phyloP scores from a whole-genome alignment of 2,329 filamentous ascomycete genomes.

The Drechslerella coelobrocha region DNA sequence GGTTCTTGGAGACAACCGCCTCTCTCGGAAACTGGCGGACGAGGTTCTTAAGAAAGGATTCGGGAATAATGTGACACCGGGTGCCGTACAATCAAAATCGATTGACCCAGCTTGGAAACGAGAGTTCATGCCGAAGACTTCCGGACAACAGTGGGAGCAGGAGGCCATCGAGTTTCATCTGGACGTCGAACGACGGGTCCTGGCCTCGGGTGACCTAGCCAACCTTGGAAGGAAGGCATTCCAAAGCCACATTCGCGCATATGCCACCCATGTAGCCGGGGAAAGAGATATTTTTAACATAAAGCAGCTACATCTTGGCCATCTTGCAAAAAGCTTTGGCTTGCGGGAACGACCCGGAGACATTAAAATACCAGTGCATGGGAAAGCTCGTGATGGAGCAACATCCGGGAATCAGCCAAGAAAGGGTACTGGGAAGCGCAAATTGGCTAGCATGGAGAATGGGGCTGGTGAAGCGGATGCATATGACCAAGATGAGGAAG shows the following conservation, averaged over 20 bases:
- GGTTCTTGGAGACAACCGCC: slow-evolving; percentile 71
- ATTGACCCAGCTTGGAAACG: slow-evolving; percentile 55
- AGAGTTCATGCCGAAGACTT: slow-evolving; percentile 50
- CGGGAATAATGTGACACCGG: slow-evolving; percentile 56
- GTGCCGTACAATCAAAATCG: slow-evolving; percentile 46
- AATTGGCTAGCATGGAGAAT: slow-evolving; percentile 58
- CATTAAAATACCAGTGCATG: slow-evolving; percentile 66
- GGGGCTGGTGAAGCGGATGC: slow-evolving; percentile 58
- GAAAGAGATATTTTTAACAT: slow-evolving; percentile 91
- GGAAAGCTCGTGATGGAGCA: slow-evolving; percentile 58
- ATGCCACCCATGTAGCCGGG: slow-evolving; percentile 87
- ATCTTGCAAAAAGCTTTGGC: slow-evolving; percentile 91
- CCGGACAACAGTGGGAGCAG: slow-evolving; percentile 52
- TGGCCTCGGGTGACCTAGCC: slow-evolving; percentile 59
- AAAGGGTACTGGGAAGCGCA: slow-evolving; percentile 20
- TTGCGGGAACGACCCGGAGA: slow-evolving; percentile 85
- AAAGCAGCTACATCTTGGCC: slow-evolving; percentile 85
- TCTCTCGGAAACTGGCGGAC: slow-evolving; percentile 69
- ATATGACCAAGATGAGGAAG: slow-evolving; percentile 57
- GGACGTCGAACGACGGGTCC: slow-evolving; percentile 65
- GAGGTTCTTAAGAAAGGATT: slow-evolving; percentile 74
- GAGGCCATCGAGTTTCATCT: slow-evolving; percentile 57
- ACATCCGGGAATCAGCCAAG: not conserved
- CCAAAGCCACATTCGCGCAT: slow-evolving; percentile 90
- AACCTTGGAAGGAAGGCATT: slow-evolving; percentile 84